Evolutionary conservation across 2,329 filamentous ascomycete species (phyloP).

Genomic region (Aspergillus quadrilineatus): DNA sequence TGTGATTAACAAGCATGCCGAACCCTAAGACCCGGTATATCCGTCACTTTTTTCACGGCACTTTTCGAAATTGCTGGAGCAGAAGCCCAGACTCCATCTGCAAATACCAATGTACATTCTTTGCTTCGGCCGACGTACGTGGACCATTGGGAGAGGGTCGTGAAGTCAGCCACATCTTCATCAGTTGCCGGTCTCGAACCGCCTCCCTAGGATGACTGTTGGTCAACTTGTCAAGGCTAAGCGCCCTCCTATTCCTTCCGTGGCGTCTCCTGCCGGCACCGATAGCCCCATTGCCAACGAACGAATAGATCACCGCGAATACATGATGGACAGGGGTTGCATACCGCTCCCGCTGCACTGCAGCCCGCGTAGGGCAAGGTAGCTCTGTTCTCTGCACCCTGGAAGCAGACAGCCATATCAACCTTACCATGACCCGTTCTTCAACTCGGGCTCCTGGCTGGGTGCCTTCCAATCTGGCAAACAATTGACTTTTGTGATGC

Average conservation of each 20-base stretch:
- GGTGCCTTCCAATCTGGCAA: background rate
- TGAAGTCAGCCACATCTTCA: background rate
- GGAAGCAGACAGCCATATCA: background rate
- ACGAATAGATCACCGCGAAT: background rate
- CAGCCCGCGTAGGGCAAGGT: background rate
- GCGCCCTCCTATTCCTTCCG: slow-evolving; percentile 2
- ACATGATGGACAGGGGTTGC: background rate
- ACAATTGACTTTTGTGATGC: background rate
- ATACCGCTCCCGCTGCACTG: background rate
- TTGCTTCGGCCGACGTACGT: background rate
- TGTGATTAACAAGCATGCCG: background rate
- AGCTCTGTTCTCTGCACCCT: background rate
- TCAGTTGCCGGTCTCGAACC: background rate
- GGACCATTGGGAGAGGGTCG: background rate
- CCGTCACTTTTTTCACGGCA: background rate
- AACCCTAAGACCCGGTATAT: background rate
- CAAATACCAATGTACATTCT: too few species aligned
- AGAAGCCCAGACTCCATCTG: too few species aligned
- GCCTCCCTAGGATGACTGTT: background rate
- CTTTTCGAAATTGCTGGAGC: background rate
- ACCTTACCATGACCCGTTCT: background rate
- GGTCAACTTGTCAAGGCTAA: slow-evolving; percentile 5
- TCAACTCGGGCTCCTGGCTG: background rate
- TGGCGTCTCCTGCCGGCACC: background rate
- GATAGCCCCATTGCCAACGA: background rate